Evolutionary conservation across 2,329 filamentous ascomycete genomes (phyloP).

Genomic region (Talaromyces piceae): DNA sequence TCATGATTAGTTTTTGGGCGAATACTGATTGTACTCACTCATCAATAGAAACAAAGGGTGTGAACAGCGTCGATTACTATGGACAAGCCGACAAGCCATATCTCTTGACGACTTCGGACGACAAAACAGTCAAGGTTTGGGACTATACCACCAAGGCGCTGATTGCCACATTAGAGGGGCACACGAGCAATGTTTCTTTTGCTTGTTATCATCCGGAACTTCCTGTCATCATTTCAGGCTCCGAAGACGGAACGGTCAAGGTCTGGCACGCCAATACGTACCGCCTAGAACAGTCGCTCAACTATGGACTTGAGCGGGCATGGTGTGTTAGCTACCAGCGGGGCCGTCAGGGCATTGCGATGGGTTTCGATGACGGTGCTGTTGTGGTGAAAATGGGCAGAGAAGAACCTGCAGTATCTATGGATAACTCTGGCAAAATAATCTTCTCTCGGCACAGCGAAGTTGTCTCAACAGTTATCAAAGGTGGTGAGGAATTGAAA

Average conservation of each 20-base stretch:
- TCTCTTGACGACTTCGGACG: slow-evolving; percentile 91
- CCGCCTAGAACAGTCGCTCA: slow-evolving; percentile 87
- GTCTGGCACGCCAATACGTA: slow-evolving; percentile 99
- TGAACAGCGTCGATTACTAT: slow-evolving; percentile 93
- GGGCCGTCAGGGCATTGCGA: slow-evolving; percentile 86
- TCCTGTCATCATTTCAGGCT: slow-evolving; percentile 94
- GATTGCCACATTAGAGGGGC: slow-evolving; percentile 92
- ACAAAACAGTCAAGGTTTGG: slow-evolving; percentile 96
- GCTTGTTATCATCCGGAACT: slow-evolving; percentile 96
- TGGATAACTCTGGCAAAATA: slow-evolving; percentile 92
- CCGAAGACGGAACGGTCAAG: slow-evolving; percentile 93
- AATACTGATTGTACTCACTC: not conserved
- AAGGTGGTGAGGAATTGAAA: slow-evolving; percentile 79
- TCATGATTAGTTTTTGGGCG: not conserved
- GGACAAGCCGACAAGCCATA: slow-evolving; percentile 67
- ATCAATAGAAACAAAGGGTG: slow-evolving; percentile 67
- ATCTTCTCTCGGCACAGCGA: slow-evolving; percentile 96
- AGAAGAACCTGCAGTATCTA: slow-evolving; percentile 94
- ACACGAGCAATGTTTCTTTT: slow-evolving; percentile 97
- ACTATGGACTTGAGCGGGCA: slow-evolving; percentile 89
- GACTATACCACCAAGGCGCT: slow-evolving; percentile 98
- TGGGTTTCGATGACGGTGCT: slow-evolving; percentile 95
- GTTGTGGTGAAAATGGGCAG: slow-evolving; percentile 97
- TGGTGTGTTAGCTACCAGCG: slow-evolving; percentile 98
- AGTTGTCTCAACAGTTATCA: slow-evolving; percentile 90